These are phyloP conservation scores for Ensete glaucum DNA, from an alignment of 176 grass and related monocot genomes.

Conservation along the genomic window DNA sequence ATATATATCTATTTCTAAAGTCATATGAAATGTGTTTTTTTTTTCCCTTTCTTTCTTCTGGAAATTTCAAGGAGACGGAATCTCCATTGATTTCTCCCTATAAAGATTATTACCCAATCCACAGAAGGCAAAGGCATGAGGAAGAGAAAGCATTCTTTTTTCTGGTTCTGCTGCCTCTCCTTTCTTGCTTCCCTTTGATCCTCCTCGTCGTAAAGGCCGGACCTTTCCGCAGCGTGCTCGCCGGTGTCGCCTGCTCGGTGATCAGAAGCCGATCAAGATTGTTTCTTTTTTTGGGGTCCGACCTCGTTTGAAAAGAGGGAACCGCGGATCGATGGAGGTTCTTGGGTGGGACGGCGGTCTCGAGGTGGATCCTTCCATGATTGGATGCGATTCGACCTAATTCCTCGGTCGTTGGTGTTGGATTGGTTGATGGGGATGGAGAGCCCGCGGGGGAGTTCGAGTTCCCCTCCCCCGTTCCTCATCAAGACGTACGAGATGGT, in stretches of 20 bases:
- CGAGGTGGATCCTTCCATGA: no score
- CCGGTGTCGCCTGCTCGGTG: background rate
- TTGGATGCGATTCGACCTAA: no score
- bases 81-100: no score
- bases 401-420: background rate
- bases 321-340: background rate
- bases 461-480: slow-evolving; percentile 84
- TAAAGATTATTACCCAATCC: no score
- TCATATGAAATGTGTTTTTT: no score
- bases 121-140: no score
- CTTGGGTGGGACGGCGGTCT: background rate
- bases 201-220: background rate
- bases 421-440: slow-evolving; percentile 29
- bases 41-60: no score
- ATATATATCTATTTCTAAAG: no score
- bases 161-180: background rate
- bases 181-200: background rate
- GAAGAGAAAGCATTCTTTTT: background rate
- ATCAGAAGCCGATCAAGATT: background rate
- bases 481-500: slow-evolving; percentile 98
- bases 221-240: background rate
- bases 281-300: background rate
- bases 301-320: no score
- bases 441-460: slow-evolving; percentile 23
- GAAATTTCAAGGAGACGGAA: no score